These are phyloP conservation scores for Hypholoma sublateritium DNA, from an alignment of 768 basidiomycete genomes.

Conservation along the genomic window DNA sequence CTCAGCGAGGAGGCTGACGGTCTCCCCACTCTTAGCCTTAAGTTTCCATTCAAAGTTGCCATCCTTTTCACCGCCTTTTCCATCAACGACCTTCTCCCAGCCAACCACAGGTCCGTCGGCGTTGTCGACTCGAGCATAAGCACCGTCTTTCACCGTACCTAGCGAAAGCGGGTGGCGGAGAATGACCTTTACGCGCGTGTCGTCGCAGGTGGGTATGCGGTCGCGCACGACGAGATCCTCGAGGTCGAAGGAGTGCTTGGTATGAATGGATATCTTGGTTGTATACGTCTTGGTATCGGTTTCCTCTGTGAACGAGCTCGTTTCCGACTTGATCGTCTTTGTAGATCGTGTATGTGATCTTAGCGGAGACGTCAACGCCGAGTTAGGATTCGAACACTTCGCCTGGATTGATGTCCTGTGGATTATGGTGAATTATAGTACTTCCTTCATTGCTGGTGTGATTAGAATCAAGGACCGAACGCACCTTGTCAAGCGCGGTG, in stretches of 20 bases:
- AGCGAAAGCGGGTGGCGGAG: constrained; percentile 47
- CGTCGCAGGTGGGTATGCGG: constrained; percentile 41
- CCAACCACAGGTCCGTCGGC: constrained; percentile 27
- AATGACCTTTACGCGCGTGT: constrained; percentile 42
- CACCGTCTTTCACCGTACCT: constrained; percentile 43
- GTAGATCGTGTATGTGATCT: constrained; percentile 45
- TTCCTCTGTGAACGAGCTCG: constrained; percentile 45
- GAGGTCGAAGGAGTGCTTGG: constrained; percentile 48
- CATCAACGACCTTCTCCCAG: constrained; percentile 38
- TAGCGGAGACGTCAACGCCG: constrained; percentile 43
- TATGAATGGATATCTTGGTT: constrained; percentile 43
- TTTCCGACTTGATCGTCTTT: constrained; percentile 32
- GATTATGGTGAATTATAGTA: background rate
- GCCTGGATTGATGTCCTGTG: constrained; percentile 44
- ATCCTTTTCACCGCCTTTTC: constrained; percentile 51
- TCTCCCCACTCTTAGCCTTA: constrained; percentile 40
- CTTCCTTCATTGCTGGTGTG: too few relatives aligned
- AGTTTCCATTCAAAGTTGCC: constrained; percentile 58
- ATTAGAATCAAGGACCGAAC: background rate
- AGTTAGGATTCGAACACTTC: constrained; percentile 58
- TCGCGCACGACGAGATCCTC: constrained; percentile 46
- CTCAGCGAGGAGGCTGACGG: constrained; percentile 42
- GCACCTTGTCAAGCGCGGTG: constrained; percentile 17
- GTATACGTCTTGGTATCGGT: constrained; percentile 44
- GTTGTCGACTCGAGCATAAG: constrained; percentile 28